Base-by-base conservation (phyloP, 1,284 basidiomycete genomes). In the Cerioporus squamosus region DNA sequence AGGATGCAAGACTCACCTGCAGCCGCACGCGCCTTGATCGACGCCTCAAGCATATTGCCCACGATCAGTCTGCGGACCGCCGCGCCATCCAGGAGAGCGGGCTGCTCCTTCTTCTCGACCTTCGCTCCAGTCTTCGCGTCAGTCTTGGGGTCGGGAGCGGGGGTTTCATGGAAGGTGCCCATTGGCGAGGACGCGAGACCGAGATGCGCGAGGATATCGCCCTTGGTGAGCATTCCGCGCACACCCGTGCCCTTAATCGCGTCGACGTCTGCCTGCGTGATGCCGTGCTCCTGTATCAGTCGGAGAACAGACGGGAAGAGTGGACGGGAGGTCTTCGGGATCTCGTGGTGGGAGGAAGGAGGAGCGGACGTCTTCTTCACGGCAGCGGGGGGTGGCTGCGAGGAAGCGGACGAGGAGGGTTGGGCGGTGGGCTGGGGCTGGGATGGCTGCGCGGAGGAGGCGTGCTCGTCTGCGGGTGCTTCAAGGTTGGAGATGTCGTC, bases 181-280 rank as follows among this genome's bases (percentile, higher is more conserved):
- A 85, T 81, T 1, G 92, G 91, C 14, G 86, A 82, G 44, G 88
- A 93, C 10, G 92, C 90, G 72, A 88, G 87, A 33, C 94, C 94
- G 14, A 95, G 78, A 70, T 86, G 88, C 5, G 91, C 77, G 33
- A 97, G 81, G 1, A 96, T 87, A 70, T 97, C 94, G 9, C 94
- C 94, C 73, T 95, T 95, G 47, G 94, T 97, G 60, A 97, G 73
- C 91, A 94, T 95, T n/a, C 94, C 94, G 47, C 92, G 83, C 48
- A 91, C 79, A 56, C 94, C 94, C 5, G 93, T 94, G 29, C 92
- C 90, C 60, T 82, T 84, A 66, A 92, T 90, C 59, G 77, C 74
- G 56, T 82, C 81, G 17, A 82, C 75, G 56, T 82, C 81, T 15
- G 80, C 75, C 56, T 85, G 76, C 5, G 79, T 69, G 58, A 93